Evolutionary conservation across 31 red algal species (phyloP), one percentile per base, ranked within the genome.

Genomic region (Asparagopsis taxiformis): DNA sequence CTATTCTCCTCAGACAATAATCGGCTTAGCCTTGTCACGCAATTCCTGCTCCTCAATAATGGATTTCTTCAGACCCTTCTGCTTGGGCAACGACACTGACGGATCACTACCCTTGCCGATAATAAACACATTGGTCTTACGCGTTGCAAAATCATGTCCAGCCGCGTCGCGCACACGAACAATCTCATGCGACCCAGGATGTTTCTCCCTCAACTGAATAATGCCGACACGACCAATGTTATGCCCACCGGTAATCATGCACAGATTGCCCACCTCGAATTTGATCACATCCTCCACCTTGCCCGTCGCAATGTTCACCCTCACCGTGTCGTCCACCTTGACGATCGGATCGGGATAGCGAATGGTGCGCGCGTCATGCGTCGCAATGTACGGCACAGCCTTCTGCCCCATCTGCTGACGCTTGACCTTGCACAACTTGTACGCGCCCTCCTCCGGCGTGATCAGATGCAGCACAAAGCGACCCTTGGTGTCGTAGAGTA

Each of bases 201-300:
- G 94, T 64, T 92, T 97, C 72, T 97, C 94, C 43, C 88, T 46
- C 37, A 81, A 56, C 58, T 85, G 75, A 46, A 97, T 91, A 13
- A 85, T 78, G 21, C 94, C 94, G 9, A 97, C 89, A 70, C 94
- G 87, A 49, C 94, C 94, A 60, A 93, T 92, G 46, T 97, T 97
- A 75, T 97, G 94, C 19, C 94, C 94, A 15, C 88, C 94, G 20
- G 94, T 97, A 46, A 93, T 77, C 94, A 97, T 97, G 85, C 84
- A 88, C 38, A 97, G 79, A 41, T 88, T 91, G 54, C 94, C 94
- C 2, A 97, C 82, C 36, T 97, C 94, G 64, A 93, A 97, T 62
- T 97, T 97, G 31, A 93, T 64, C 30, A 90, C 71, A 46, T 97
- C 94, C 5, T 83, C 91, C 62, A 94, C 73, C 82, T 97, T 97